Evolutionary conservation across 2,329 filamentous ascomycete genomes (phyloP).

Genomic region (Aspergillus neoniger): DNA sequence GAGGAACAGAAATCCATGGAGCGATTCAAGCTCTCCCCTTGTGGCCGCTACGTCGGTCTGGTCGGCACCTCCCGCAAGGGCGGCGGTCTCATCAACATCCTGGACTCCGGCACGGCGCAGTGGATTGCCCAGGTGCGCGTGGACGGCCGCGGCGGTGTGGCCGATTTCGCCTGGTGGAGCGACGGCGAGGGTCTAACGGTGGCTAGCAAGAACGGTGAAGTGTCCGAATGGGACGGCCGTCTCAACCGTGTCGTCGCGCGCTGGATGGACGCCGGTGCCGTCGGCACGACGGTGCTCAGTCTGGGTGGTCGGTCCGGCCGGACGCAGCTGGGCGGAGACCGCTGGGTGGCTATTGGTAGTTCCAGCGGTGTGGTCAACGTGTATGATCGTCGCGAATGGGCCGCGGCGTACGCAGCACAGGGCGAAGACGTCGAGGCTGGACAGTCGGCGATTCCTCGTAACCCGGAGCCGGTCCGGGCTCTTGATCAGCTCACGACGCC

Average conservation of each 20-base stretch:
- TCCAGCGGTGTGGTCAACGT: constrained; percentile 88
- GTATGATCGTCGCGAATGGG: constrained; percentile 76
- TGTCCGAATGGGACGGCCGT: constrained; percentile 82
- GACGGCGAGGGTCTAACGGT: constrained; percentile 80
- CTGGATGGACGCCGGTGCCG: constrained; percentile 88
- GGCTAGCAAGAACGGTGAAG: constrained; percentile 80
- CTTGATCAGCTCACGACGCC: constrained; percentile 88
- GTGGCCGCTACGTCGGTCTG: constrained; percentile 82
- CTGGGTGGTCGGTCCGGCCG: constrained; percentile 60
- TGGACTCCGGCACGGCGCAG: constrained; percentile 78
- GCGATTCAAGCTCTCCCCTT: constrained; percentile 81
- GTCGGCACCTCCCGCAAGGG: constrained; percentile 79
- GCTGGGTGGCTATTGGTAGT: constrained; percentile 87
- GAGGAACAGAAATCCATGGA: constrained; percentile 91
- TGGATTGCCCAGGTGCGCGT: constrained; percentile 83
- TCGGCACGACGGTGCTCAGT: constrained; percentile 78
- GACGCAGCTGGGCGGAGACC: constrained; percentile 65
- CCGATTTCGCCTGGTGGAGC: constrained; percentile 92
- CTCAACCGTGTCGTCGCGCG: constrained; percentile 70
- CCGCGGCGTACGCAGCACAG: constrained; percentile 38
- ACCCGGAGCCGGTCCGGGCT: constrained; percentile 70
- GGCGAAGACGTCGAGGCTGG: constrained; percentile 32
- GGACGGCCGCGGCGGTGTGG: constrained; percentile 78
- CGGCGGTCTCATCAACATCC: constrained; percentile 82
- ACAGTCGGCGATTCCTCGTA: constrained; percentile 54